Evolutionary conservation across 2,329 filamentous ascomycete species (phyloP), one percentile per base, ranked within the genome.

Genomic region (Acephala macrosclerotiorum): DNA sequence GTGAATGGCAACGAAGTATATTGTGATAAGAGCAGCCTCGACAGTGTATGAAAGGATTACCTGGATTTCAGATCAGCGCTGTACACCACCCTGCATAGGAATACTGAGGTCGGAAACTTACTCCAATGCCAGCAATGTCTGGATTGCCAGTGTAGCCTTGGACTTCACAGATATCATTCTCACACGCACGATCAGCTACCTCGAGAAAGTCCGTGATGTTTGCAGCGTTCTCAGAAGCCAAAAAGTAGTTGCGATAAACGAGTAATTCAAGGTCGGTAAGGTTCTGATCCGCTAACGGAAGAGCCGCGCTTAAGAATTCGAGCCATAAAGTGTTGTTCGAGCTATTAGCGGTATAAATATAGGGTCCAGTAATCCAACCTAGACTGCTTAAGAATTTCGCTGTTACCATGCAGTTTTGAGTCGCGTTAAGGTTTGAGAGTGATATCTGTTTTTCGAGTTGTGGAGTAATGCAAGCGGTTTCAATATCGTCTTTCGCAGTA

Each of bases 71-170:
- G 42, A 5, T 61, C 29, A 65, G n/a, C n/a, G n/a, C n/a, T n/a
- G 49, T 36, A 12, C 53, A 33, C 26, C 3, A 16, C 16, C 12
- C 8, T 22, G 55, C 56, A 35, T 35, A n/a, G n/a, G n/a, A n/a
- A n/a, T n/a, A n/a, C 29, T 20, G 40, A 20, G 16, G 2, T 18
- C n/a, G 8, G 36, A 59, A n/a, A 65, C 51, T 61, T 58, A 65
- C 64, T 20, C 64, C 64, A 25, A 66, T 66, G 33, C 64, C 64
- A 45, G 33, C 60, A 38, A 66, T 63, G 60, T 66, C 64, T 29
- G 64, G 64, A 49, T 66, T 66, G 8, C 64, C 64, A 35, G 64
- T 62, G 42, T 66, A 66, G 7, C 64, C 64, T 45, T 66, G 64
- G 45, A 66, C 59, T 47, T 62, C 35, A 45, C 64, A 66, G 22